phyloP scores from a whole-genome alignment of 2,329 filamentous ascomycete genomes.

The Westerdykella ornata region DNA sequence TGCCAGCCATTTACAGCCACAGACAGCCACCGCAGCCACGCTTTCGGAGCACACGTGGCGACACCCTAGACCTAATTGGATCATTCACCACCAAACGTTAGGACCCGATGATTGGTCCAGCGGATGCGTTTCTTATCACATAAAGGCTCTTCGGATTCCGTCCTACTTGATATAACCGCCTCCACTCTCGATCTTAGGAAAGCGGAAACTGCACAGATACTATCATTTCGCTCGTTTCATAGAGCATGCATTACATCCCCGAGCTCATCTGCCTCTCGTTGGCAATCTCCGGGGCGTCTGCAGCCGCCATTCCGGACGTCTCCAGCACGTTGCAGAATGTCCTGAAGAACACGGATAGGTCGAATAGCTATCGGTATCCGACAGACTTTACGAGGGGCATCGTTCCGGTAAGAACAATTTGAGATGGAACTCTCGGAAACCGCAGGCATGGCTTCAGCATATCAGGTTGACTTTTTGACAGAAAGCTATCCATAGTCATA shows the following conservation, averaged over 20 bases:
- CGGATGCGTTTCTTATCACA: too few species aligned
- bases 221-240: too few species aligned
- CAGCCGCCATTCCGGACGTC: constrained; percentile 35
- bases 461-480: constrained; percentile 10
- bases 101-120: too few species aligned
- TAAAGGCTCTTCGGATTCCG: too few species aligned
- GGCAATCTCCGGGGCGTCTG: constrained; percentile 12
- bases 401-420: constrained; percentile 41
- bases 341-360: constrained; percentile 48
- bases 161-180: too few species aligned
- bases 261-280: constrained; percentile 5
- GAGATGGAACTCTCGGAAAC: not conserved
- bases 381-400: constrained; percentile 57
- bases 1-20: too few species aligned
- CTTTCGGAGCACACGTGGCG: too few species aligned
- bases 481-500: constrained; percentile 52
- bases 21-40: too few species aligned
- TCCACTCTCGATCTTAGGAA: too few species aligned
- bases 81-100: too few species aligned
- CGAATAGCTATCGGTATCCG: constrained; percentile 52
- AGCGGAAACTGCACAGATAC: too few species aligned
- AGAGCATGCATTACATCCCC: constrained; percentile 15
- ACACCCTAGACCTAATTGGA: too few species aligned
- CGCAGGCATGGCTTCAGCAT: not conserved
- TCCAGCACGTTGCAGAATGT: constrained; percentile 50